Conservation (phyloP, 1,284 basidiomycete species). For the Neotropicomus parvogracilis region DNA sequence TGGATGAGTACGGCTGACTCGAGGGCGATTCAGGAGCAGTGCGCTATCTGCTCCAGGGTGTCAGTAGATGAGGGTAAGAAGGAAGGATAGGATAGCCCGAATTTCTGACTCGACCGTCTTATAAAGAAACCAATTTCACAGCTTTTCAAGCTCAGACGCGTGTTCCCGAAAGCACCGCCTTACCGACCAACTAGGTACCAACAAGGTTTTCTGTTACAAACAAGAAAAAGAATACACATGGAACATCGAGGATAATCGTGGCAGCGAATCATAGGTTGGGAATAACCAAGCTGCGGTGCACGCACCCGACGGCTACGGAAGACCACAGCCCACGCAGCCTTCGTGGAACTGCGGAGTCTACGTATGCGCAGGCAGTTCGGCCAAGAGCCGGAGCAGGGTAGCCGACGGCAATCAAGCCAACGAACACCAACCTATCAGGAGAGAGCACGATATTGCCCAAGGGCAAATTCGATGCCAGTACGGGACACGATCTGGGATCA, state of each 20-base stretch:
- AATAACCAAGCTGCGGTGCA: neutral
- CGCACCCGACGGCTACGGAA: slow-evolving; percentile 20
- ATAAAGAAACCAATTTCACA: slow-evolving; percentile 35
- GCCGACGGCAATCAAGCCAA: slow-evolving; percentile 15
- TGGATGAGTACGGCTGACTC: slow-evolving; percentile 26
- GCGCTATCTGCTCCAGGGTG: slow-evolving; percentile 24
- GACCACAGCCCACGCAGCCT: slow-evolving; percentile 10
- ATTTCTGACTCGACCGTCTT: slow-evolving; percentile 39
- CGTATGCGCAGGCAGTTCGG: neutral
- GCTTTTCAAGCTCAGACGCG: slow-evolving; percentile 45
- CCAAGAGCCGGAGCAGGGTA: neutral
- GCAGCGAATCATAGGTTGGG: neutral
- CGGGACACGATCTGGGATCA: neutral
- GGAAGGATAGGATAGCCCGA: slow-evolving; percentile 11
- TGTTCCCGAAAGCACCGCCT: slow-evolving; percentile 25
- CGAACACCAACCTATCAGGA: slow-evolving; percentile 14
- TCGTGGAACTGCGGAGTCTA: slow-evolving; percentile 12
- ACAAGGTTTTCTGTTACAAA: neutral
- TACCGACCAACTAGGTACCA: slow-evolving; percentile 8
- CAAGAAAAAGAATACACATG: neutral
- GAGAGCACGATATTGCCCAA: too few relatives aligned
- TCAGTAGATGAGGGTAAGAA: slow-evolving; percentile 22
- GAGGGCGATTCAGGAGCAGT: slow-evolving; percentile 21
- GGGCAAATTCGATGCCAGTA: neutral
- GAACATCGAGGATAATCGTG: neutral